Base-by-base conservation (phyloP, 495 filamentous ascomycete species). In the Chaetomium tenue region DNA sequence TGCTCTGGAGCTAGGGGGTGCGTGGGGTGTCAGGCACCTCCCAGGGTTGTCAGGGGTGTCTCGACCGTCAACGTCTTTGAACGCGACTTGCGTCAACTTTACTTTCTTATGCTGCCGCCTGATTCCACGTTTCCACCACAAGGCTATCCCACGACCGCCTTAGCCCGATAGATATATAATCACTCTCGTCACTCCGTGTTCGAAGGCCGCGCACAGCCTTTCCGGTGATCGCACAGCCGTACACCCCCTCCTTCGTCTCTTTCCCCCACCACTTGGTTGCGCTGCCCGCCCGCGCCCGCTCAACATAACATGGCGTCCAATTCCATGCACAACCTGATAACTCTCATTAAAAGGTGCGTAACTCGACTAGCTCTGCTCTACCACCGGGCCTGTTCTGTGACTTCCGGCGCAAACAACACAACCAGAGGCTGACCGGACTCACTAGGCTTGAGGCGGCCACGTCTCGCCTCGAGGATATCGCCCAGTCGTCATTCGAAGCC, bases 361-460 rank as follows among this genome's bases (percentile, higher is more conserved):
- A 30, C 28, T 30, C 37, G 4, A 2, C 25, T 25, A 2, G 11
- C 22, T 13, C 23, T 56, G 28, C 5, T 30, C 58, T 23, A 39
- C 44, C 22, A 46, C 30, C 53, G 33, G 18, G 12, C 9, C 39
- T 20, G 20, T 37, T 42, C 58, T 25, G 13, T 15, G 33, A 26
- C 59, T 53, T 11, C 15, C 22, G 33, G 30, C 59, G 59, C 47
- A 61, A 52, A 12, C 48, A 42, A 4, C 30, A 6, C 22, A 2
- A 5, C 22, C 53, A 23, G 51, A 33, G 37, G 56, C 72, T 75
- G 68, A 78, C 71, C 48, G 54, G 46, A 12, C 50, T 48, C 58
- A n/a, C n/a, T 76, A 99, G 94, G 80, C 90, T 99, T 67, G 94
- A 99, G 83, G 94, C 94, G 73, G 94, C 94, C 47, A 98, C 94